Percentiles rank a stretch among this genome's conserved stretches.
phyloP scores from a whole-genome alignment of 1,284 basidiomycete species.

The Trichosporon ovoides region DNA sequence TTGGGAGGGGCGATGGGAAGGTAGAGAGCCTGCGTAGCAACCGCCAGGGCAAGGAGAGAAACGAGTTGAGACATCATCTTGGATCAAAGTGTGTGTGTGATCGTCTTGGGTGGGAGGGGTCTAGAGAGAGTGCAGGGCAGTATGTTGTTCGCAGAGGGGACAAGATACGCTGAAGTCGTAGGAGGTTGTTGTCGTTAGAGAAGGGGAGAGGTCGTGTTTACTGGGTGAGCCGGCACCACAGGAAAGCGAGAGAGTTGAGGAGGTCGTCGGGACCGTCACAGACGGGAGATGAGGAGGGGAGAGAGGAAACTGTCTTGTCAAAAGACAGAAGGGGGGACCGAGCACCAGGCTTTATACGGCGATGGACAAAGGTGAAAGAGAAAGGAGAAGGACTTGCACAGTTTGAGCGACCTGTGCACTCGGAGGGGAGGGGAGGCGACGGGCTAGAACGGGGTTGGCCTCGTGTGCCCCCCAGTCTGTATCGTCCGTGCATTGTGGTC shows the following conservation, averaged over 20 bases:
- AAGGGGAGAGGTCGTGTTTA: neutral
- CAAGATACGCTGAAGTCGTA: neutral
- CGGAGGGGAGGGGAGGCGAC: neutral
- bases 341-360: conserved; percentile 2
- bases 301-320: conserved; percentile 2
- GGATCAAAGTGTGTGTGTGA: neutral
- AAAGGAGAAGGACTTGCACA: neutral
- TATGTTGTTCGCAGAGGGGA: neutral
- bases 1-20: neutral
- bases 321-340: neutral
- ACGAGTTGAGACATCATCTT: conserved; percentile 1
- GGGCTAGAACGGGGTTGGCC: neutral
- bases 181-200: neutral
- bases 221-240: conserved; percentile 5
- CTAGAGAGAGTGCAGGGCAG: too few species aligned
- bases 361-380: neutral
- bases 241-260: conserved; percentile 3
- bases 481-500: too few species aligned
- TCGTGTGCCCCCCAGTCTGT: too few species aligned
- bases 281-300: neutral
- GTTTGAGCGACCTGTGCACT: neutral
- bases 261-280: conserved; percentile 3
- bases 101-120: too few species aligned
- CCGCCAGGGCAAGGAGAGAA: conserved; percentile 4
- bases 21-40: neutral